Conservation (phyloP, 2,329 filamentous ascomycete species). For the Ceratocystis papillata region DNA sequence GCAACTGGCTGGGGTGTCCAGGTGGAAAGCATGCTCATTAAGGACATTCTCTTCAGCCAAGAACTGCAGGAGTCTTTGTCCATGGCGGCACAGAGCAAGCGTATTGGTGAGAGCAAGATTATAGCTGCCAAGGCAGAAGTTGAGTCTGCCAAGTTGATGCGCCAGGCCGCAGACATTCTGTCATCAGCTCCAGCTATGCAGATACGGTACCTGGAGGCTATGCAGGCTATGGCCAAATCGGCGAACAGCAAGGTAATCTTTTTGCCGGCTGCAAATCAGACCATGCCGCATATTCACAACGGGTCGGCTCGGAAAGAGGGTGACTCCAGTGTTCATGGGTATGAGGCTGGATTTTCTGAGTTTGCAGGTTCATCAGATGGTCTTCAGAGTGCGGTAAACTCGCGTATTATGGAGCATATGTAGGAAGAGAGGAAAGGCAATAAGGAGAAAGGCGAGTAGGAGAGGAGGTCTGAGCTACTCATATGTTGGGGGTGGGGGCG, state of each 20-base stretch:
- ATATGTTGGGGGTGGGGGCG: too few species aligned
- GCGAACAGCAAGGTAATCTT: conserved; percentile 86
- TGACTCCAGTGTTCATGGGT: conserved; percentile 33
- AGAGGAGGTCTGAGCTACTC: not conserved
- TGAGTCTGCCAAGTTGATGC: conserved; percentile 87
- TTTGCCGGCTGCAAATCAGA: conserved; percentile 50
- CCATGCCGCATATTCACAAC: conserved; percentile 40
- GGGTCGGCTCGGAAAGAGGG: conserved; percentile 33
- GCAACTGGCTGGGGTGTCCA: conserved; percentile 88
- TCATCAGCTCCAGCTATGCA: conserved; percentile 93
- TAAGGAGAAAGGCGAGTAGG: too few species aligned
- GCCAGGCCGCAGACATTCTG: conserved; percentile 86
- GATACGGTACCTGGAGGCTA: conserved; percentile 93
- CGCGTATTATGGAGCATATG: conserved; percentile 76
- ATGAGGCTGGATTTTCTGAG: conserved; percentile 37
- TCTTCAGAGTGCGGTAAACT: conserved; percentile 72
- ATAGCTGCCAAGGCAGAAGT: conserved; percentile 96
- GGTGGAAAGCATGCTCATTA: conserved; percentile 98
- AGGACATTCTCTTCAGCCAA: conserved; percentile 94
- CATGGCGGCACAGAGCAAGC: conserved; percentile 98
- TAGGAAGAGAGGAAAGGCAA: conserved; percentile 35
- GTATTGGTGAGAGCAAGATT: conserved; percentile 96
- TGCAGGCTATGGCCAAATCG: conserved; percentile 96
- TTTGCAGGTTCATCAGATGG: conserved; percentile 46
- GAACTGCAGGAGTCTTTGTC: conserved; percentile 92